Evolutionary conservation across 2,329 filamentous ascomycete genomes (phyloP).

Genomic region (Aureobasidium sp.): DNA sequence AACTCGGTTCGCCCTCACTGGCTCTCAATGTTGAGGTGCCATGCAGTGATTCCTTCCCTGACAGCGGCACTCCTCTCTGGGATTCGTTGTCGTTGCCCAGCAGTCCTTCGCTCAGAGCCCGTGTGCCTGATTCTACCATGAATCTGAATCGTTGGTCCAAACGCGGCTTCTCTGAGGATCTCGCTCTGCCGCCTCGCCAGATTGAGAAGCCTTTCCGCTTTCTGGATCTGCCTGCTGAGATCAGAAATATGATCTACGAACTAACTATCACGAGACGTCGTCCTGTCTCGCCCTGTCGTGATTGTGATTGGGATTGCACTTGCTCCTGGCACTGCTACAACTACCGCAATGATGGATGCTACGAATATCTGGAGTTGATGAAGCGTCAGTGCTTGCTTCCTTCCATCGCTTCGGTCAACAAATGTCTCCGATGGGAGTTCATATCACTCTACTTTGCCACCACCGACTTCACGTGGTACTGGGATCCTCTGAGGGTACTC

Average conservation of each 20-base stretch:
- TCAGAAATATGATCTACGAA: neutral
- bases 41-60: neutral
- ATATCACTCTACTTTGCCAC: neutral
- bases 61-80: neutral
- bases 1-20: neutral
- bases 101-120: neutral
- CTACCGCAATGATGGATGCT: too few relatives aligned
- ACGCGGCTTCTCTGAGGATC: neutral
- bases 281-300: neutral
- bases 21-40: neutral
- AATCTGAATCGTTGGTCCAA: neutral
- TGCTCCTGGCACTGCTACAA: neutral
- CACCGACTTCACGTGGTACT: neutral
- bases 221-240: neutral
- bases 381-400: neutral
- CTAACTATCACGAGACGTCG: neutral
- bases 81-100: neutral
- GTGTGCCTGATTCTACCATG: neutral
- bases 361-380: neutral
- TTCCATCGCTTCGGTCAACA: neutral
- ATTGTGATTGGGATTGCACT: neutral
- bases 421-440: neutral
- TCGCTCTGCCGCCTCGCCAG: neutral
- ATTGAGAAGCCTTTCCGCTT: neutral
- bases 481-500: neutral